A percentile compares a stretch with the other conserved stretches of the same genome.
phyloP scores from a whole-genome alignment of 306 rosid species.

The Sophora flavescens region DNA sequence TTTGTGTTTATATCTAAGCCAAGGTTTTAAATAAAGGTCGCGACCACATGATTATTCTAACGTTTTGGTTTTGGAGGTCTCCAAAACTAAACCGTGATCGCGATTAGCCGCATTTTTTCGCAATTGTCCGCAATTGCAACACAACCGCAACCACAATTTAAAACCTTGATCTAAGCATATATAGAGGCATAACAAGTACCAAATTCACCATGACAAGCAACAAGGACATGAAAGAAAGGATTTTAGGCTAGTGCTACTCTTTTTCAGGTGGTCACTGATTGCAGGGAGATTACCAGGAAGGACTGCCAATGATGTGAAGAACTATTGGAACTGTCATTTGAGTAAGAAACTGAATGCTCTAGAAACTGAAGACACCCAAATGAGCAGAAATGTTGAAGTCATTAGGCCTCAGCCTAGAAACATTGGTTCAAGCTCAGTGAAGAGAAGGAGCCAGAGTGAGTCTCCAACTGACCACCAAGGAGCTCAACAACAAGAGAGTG shows the following conservation, averaged over 20 bases:
- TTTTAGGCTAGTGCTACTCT: neutral
- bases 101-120: too few relatives aligned
- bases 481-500: conserved; percentile 43
- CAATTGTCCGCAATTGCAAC: too few relatives aligned
- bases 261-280: conserved; percentile 70
- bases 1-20: neutral
- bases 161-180: neutral
- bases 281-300: conserved; percentile 79
- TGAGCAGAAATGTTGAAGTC: conserved; percentile 34
- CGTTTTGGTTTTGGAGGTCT: too few relatives aligned
- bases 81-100: too few relatives aligned
- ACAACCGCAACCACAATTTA: too few relatives aligned
- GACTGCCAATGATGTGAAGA: conserved; percentile 73
- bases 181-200: neutral
- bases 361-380: conserved; percentile 40
- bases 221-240: neutral
- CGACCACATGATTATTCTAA: too few relatives aligned
- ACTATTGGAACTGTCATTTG: conserved; percentile 77
- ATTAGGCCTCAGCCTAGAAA: conserved; percentile 45
- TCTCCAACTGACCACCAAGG: conserved; percentile 33
- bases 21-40: too few relatives aligned
- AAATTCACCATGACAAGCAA: neutral
- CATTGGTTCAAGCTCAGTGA: conserved; percentile 40
- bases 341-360: conserved; percentile 57
- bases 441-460: conserved; percentile 19